Evolutionary conservation across 2,329 filamentous ascomycete species (phyloP).

Genomic region (Leptographium wingfieldii): DNA sequence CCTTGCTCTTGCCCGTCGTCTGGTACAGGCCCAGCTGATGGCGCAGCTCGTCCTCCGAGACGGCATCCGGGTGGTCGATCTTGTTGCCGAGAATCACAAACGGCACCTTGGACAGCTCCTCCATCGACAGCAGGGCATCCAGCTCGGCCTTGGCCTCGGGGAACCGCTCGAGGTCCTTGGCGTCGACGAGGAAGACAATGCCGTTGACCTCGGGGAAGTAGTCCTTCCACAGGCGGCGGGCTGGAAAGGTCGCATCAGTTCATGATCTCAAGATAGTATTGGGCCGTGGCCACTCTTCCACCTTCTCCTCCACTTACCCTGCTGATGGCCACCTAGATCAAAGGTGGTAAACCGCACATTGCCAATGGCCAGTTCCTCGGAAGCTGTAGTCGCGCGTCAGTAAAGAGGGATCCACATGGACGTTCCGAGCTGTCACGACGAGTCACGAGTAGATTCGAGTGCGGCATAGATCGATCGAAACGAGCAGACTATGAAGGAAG

Average conservation of each 20-base stretch:
- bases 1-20: slow-evolving; percentile 92
- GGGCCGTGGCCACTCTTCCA: not conserved
- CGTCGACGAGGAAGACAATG: slow-evolving; percentile 95
- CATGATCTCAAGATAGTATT: not conserved
- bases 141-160: slow-evolving; percentile 92
- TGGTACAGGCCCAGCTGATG: slow-evolving; percentile 89
- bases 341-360: slow-evolving; percentile 93
- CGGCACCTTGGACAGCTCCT: slow-evolving; percentile 89
- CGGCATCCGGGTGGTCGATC: slow-evolving; percentile 94
- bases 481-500: not conserved
- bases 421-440: too few relatives aligned
- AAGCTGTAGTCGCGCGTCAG: slow-evolving; percentile 38
- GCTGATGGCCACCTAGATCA: slow-evolving; percentile 85
- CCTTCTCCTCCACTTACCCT: slow-evolving; percentile 43
- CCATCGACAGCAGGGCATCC: slow-evolving; percentile 89
- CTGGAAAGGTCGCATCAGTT: slow-evolving; percentile 28
- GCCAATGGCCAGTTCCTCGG: slow-evolving; percentile 83
- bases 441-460: too few relatives aligned
- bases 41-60: slow-evolving; percentile 90
- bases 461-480: not conserved
- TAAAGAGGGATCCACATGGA: not conserved
- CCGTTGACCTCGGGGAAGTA: slow-evolving; percentile 95
- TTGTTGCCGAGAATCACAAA: slow-evolving; percentile 98
- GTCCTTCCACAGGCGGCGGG: slow-evolving; percentile 88
- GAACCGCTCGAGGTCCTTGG: slow-evolving; percentile 93